Percentiles rank a stretch among this genome's conserved stretches.
Evolutionary conservation across 2,329 filamentous ascomycete species (phyloP).

Genomic region (Cladophialophora carrionii): DNA sequence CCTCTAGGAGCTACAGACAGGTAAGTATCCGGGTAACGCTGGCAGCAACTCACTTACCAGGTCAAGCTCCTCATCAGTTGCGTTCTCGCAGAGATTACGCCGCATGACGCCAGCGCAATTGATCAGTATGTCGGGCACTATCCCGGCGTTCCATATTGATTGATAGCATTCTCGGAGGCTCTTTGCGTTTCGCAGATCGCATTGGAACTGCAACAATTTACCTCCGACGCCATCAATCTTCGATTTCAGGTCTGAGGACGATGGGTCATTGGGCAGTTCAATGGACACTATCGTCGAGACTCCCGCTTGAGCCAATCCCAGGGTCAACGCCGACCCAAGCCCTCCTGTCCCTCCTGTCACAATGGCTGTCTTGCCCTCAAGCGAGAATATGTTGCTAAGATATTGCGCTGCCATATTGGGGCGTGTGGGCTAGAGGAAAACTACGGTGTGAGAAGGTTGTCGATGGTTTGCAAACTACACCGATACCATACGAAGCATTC

Average conservation of each 20-base stretch:
- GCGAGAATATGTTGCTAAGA: conserved; percentile 31
- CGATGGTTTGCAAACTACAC: not conserved
- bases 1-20: conserved; percentile 18
- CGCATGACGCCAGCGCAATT: conserved; percentile 25
- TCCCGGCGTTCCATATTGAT: conserved; percentile 17
- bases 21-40: not conserved
- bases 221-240: conserved; percentile 12
- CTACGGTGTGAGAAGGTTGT: not conserved
- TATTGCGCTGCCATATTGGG: conserved; percentile 21
- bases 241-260: conserved; percentile 11
- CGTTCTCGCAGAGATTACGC: conserved; percentile 19
- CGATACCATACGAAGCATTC: not conserved
- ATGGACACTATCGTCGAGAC: conserved; percentile 47
- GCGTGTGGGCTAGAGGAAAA: not conserved
- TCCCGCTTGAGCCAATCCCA: conserved; percentile 46
- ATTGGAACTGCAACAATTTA: conserved; percentile 16
- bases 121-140: conserved; percentile 23
- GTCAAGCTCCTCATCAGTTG: conserved; percentile 23
- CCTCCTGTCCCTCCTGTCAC: conserved; percentile 50
- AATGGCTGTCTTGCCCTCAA: conserved; percentile 48
- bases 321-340: conserved; percentile 46
- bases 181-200: conserved; percentile 17
- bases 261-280: conserved; percentile 40
- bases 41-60: conserved; percentile 10
- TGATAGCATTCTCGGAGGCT: conserved; percentile 15